These are phyloP conservation scores for Fusarium goolgardi DNA, from an alignment of 2,329 filamentous ascomycete genomes.

Conservation along the genomic window DNA sequence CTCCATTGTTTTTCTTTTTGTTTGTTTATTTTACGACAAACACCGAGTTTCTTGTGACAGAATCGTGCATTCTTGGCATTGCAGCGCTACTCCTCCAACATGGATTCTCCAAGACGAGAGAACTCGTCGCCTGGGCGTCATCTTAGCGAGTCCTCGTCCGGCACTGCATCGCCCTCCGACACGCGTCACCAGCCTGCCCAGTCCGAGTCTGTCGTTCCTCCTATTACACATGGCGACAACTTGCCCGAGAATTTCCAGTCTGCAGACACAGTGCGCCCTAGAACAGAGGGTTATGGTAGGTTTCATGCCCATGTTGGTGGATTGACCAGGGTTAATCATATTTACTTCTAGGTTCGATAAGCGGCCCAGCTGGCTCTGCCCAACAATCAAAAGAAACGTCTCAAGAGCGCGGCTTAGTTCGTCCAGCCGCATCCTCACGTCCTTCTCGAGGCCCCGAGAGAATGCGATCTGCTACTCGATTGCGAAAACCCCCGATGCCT, in stretches of 20 bases:
- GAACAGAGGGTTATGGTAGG: conserved; percentile 70
- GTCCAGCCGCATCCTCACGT: conserved; percentile 52
- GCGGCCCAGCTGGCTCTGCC: conserved; percentile 45
- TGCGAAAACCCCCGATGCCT: conserved; percentile 78
- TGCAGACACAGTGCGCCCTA: conserved; percentile 69
- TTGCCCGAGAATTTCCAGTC: conserved; percentile 68
- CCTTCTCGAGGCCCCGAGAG: conserved; percentile 60
- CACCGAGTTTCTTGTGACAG: conserved; percentile 16
- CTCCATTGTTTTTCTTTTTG: conserved; percentile 9
- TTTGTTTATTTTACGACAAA: conserved; percentile 19
- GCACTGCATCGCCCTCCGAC: conserved; percentile 62
- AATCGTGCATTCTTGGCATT: conserved; percentile 15
- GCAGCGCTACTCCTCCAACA: conserved; percentile 45
- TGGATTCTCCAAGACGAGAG: conserved; percentile 58
- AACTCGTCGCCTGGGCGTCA: conserved; percentile 53
- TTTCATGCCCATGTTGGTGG: conserved; percentile 25
- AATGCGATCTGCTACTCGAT: conserved; percentile 60
- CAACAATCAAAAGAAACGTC: conserved; percentile 52
- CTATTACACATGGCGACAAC: conserved; percentile 53
- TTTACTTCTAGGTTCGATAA: conserved; percentile 45
- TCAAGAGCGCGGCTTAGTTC: conserved; percentile 54
- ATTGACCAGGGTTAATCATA: conserved; percentile 28
- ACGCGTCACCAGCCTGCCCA: conserved; percentile 56
- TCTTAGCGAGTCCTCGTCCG: conserved; percentile 51
- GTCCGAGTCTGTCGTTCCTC: conserved; percentile 51